Evolutionary conservation across 1,284 basidiomycete species (phyloP), one percentile per base, ranked within the genome.

Genomic region (Ganoderma meredithae): DNA sequence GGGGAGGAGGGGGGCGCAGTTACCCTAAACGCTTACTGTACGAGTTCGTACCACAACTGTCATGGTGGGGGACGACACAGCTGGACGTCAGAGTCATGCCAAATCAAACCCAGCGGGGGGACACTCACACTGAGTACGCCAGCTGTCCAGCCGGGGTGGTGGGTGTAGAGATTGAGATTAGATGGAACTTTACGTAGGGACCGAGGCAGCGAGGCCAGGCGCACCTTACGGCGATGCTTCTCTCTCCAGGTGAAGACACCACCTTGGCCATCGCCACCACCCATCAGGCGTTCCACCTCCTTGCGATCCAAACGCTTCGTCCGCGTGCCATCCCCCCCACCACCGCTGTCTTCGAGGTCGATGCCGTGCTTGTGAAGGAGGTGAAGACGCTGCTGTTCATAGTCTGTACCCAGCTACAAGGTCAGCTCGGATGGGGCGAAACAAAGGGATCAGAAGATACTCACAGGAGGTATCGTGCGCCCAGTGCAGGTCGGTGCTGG

Each of bases 161-260:
- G 73, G 73, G 70, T 62, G 41, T 71, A 52, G 69, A 44, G 43
- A 36, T 36, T 36, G 76, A 73, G 77, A 70, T 73, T 68, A 73
- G 71, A 73, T 63, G 67, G 27, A 55, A 49, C 47, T 53, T 27
- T 43, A 68, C 55, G 58, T 58, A 62, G 22, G 59, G 62, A 66
- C 43, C 59, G 59, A 69, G 64, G 64, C 67, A 33, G 58, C 52
- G 52, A 59, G 56, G 61, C 61, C 40, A 49, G 67, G 69, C 80
- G 63, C 73, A 93, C 93, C 88, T 95, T 95, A 80, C 94, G 89
- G 75, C 96, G 86, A 77, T 97, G 94, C 84, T 93, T 95, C 79
- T 98, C 97, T 71, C 96, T 85, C 95, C 95, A 98, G 59, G 96
- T 97, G 78, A 97, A 93, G 70, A 97, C 82, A 22, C 94, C 92